Conservation (phyloP, 768 basidiomycete genomes). For the Pulveroboletus sp. region DNA sequence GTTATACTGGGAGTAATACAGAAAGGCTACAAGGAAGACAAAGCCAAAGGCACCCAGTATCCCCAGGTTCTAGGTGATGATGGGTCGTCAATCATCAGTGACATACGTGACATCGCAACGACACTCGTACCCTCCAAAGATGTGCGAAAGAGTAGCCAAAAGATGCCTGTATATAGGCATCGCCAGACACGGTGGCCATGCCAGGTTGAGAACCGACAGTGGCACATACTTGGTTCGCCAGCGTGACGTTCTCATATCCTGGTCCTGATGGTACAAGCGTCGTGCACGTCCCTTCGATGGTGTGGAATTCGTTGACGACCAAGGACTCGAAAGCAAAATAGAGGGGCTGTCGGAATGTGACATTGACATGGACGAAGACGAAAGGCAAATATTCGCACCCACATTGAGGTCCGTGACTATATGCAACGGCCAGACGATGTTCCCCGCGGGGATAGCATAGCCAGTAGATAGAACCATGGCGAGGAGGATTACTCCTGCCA, state of each 20-base stretch:
- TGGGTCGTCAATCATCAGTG: neutral
- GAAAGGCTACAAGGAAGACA: conserved; percentile 34
- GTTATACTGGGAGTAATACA: conserved; percentile 36
- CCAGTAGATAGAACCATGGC: conserved; percentile 42
- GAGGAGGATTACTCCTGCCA: conserved; percentile 33
- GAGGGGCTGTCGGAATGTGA: conserved; percentile 26
- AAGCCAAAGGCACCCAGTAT: conserved; percentile 44
- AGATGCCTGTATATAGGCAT: conserved; percentile 35
- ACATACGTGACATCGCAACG: neutral
- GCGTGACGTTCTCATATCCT: conserved; percentile 31
- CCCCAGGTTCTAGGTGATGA: conserved; percentile 34
- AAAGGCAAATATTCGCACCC: conserved; percentile 34
- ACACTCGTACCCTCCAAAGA: conserved; percentile 36
- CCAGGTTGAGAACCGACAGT: conserved; percentile 41
- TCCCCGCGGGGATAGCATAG: conserved; percentile 30
- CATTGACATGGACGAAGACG: conserved; percentile 30
- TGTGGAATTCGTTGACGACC: conserved; percentile 50
- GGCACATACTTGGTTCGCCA: conserved; percentile 42
- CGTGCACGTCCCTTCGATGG: conserved; percentile 34
- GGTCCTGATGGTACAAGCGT: conserved; percentile 32
- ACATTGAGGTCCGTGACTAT: conserved; percentile 23
- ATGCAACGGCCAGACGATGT: conserved; percentile 11
- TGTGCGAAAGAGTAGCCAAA: conserved; percentile 27
- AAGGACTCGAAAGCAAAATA: conserved; percentile 22
- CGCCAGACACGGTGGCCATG: conserved; percentile 38